Conservation (phyloP, 768 basidiomycete genomes). For the Mrakia gelida region DNA sequence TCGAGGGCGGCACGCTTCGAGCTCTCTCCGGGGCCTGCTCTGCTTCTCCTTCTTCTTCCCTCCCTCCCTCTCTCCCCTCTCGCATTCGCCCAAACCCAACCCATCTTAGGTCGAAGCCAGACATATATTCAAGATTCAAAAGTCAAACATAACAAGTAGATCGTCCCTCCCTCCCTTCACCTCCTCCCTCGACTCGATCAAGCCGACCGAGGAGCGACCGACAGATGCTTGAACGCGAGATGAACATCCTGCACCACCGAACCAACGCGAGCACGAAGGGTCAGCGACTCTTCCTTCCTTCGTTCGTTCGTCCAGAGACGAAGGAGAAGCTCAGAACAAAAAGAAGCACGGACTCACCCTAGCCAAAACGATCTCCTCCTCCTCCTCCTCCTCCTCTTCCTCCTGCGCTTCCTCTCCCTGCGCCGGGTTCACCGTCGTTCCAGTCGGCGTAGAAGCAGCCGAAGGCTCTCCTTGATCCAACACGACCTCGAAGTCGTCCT, state of each 20-base stretch:
- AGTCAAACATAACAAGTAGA: not conserved
- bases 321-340: too few relatives aligned
- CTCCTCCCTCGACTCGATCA: too few relatives aligned
- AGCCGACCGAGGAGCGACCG: not conserved
- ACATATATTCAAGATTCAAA: not conserved
- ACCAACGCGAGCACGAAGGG: not conserved
- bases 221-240: not conserved
- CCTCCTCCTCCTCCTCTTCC: not conserved
- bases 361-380: not conserved
- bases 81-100: too few relatives aligned
- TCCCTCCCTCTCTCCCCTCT: not conserved
- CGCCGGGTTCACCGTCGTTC: too few relatives aligned
- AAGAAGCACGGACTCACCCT: too few relatives aligned
- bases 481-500: slow-evolving; percentile 7
- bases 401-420: not conserved
- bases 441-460: not conserved
- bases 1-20: too few relatives aligned
- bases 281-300: not conserved
- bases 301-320: too few relatives aligned
- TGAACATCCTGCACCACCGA: not conserved
- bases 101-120: not conserved
- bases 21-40: too few relatives aligned
- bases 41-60: too few relatives aligned
- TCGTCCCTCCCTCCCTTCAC: not conserved
- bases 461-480: not conserved